These are phyloP conservation scores for Clavispora asparagi DNA, from an alignment of 805 yeast genomes.

Conservation along the genomic window DNA sequence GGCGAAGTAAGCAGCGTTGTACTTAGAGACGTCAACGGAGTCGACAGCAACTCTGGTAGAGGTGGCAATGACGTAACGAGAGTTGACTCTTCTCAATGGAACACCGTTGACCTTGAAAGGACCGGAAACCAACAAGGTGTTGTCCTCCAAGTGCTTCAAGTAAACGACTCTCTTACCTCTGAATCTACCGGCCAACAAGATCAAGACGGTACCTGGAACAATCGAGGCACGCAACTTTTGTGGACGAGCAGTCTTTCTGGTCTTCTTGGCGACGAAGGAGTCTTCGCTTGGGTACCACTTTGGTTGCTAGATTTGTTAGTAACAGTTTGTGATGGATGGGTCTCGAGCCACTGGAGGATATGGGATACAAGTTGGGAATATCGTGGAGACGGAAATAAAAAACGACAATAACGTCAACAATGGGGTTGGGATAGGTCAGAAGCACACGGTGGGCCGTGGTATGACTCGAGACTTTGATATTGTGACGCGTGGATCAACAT, in stretches of 20 bases:
- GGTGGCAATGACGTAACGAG: slow-evolving; percentile 98
- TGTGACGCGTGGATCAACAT: slow-evolving; percentile 15
- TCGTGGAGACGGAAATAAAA: background rate
- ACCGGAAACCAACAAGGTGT: slow-evolving; percentile 95
- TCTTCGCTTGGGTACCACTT: slow-evolving; percentile 94
- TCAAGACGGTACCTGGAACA: slow-evolving; percentile 97
- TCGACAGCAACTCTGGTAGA: slow-evolving; percentile 84
- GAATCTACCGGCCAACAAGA: slow-evolving; percentile 98
- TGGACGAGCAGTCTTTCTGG: slow-evolving; percentile 90
- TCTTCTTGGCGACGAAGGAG: slow-evolving; percentile 79
- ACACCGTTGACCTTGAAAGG: slow-evolving; percentile 99
- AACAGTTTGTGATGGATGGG: background rate
- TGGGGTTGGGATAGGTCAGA: background rate
- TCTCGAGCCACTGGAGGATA: background rate
- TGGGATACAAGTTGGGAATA: background rate
- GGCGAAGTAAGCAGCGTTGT: slow-evolving; percentile 92
- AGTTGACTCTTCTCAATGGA: slow-evolving; percentile 98
- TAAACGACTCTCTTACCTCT: slow-evolving; percentile 99
- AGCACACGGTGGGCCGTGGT: background rate
- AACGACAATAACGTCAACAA: background rate
- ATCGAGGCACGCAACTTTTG: slow-evolving; percentile 93
- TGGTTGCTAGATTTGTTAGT: slow-evolving; percentile 52
- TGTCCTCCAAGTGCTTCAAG: slow-evolving; percentile 95
- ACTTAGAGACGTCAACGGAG: slow-evolving; percentile 81
- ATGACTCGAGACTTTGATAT: background rate